A percentile compares a stretch with the other conserved stretches of the same genome.
These are phyloP conservation scores for Scleromitrula shiraiana DNA, from an alignment of 2,329 filamentous ascomycete species.

Conservation along the genomic window DNA sequence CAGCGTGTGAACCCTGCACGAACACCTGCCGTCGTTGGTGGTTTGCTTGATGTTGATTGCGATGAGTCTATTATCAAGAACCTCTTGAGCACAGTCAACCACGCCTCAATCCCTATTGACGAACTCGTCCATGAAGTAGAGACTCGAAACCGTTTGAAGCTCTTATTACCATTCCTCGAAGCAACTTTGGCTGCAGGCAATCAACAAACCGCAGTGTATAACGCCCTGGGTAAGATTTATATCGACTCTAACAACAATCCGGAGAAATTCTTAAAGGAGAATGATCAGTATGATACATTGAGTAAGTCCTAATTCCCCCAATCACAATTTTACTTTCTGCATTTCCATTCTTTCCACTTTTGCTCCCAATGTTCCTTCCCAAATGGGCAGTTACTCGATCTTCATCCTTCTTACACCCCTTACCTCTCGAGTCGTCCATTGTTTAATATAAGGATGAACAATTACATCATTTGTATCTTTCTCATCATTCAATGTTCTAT, in stretches of 20 bases:
- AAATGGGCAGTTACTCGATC: no score
- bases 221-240: conserved; percentile 97
- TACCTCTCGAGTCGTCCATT: no score
- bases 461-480: no score
- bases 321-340: no score
- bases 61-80: conserved; percentile 95
- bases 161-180: conserved; percentile 93
- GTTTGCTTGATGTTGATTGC: conserved; percentile 91
- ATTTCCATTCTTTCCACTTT: no score
- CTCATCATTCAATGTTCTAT: no score
- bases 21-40: conserved; percentile 88
- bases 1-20: conserved; percentile 90
- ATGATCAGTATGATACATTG: conserved; percentile 90
- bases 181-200: conserved; percentile 82
- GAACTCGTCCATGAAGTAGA: conserved; percentile 94
- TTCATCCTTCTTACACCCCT: no score
- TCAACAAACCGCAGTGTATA: conserved; percentile 93
- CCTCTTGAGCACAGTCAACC: conserved; percentile 75
- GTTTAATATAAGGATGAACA: no score
- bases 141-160: conserved; percentile 87
- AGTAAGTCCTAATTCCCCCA: no score
- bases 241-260: conserved; percentile 98
- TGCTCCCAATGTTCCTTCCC: no score
- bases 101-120: conserved; percentile 82
- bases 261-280: conserved; percentile 94